Conservation (phyloP, 768 basidiomycete genomes). For the Leccinum aurantiacum region DNA sequence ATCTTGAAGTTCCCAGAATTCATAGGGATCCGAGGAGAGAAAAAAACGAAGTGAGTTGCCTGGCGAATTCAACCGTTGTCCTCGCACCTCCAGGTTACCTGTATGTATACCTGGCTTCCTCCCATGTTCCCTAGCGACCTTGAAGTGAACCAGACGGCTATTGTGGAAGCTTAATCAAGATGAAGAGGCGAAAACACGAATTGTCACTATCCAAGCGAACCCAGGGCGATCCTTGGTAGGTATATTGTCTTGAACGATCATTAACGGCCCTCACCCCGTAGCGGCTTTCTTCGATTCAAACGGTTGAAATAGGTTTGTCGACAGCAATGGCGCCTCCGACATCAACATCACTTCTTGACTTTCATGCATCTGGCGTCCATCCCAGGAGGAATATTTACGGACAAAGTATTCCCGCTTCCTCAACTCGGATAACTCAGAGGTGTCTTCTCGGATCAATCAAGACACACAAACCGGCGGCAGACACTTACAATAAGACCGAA, state of each 20-base stretch:
- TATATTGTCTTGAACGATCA: not conserved
- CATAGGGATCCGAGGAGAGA: not conserved
- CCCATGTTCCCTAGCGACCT: not conserved
- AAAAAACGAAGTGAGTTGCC: not conserved
- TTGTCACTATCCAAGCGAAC: no score
- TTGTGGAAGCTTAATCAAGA: not conserved
- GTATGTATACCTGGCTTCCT: not conserved
- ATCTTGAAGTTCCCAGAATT: not conserved
- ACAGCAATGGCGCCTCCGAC: not conserved
- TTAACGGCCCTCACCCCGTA: not conserved
- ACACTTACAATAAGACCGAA: not conserved
- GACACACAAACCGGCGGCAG: not conserved
- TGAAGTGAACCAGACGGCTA: not conserved
- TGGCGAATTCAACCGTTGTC: not conserved
- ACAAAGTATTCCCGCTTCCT: not conserved
- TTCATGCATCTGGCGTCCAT: not conserved
- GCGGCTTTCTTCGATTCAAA: not conserved
- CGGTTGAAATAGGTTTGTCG: not conserved
- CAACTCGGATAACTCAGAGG: not conserved
- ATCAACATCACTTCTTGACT: not conserved
- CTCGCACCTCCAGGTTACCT: not conserved
- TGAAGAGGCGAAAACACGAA: not conserved
- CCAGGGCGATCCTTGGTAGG: not conserved
- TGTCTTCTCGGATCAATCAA: not conserved
- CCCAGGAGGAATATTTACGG: not conserved